Base-by-base conservation (phyloP, 139 green algal genomes). In the Chlamydomonas sphaeroides region DNA sequence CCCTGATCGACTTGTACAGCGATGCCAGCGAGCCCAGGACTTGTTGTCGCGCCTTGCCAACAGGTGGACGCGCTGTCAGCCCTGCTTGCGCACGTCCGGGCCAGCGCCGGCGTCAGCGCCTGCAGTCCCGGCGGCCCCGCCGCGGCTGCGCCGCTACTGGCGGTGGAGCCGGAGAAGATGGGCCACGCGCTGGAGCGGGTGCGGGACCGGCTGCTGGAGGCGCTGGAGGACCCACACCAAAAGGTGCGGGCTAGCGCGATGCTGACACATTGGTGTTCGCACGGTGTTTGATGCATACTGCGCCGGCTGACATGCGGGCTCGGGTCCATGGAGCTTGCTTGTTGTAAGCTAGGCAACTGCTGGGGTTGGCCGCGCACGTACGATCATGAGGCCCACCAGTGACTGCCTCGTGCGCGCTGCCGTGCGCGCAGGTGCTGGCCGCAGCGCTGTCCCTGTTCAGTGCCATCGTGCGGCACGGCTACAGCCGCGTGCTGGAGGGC, bases 201-300 rank as follows among this genome's bases (percentile, higher is more conserved):
- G 48, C 69, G 87, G 65, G 86, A 91, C 26, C 88, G 80, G 80
- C 70, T 96, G 56, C 45, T 81, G 45, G 78, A 84, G n/a, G 89
- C 86, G 0, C 68, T 86, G 21, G 78, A 88, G 11, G 87, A 88
- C 30, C 68, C 89, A 1, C 92, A 95, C 76, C 89, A 90, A 57
- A 89, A 90, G 68, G 90, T 94, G 79, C 2, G 80, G 92, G 73
- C n/a, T n/a, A n/a, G n/a, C n/a, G n/a, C n/a, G n/a, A n/a, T n/a
- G n/a, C n/a, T n/a, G n/a, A n/a, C n/a, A n/a, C n/a, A n/a, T n/a
- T n/a, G n/a, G n/a, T n/a, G n/a, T n/a, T n/a, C n/a, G n/a, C n/a
- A n/a, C n/a, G n/a, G n/a, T n/a, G n/a, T n/a, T n/a, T n/a, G n/a
- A n/a, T n/a, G n/a, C n/a, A n/a, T n/a, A n/a, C n/a, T n/a, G n/a